A percentile compares a stretch with the other conserved stretches of the same genome.
phyloP scores from a whole-genome alignment of 257 asterid species.

The Forsythia suspensa region DNA sequence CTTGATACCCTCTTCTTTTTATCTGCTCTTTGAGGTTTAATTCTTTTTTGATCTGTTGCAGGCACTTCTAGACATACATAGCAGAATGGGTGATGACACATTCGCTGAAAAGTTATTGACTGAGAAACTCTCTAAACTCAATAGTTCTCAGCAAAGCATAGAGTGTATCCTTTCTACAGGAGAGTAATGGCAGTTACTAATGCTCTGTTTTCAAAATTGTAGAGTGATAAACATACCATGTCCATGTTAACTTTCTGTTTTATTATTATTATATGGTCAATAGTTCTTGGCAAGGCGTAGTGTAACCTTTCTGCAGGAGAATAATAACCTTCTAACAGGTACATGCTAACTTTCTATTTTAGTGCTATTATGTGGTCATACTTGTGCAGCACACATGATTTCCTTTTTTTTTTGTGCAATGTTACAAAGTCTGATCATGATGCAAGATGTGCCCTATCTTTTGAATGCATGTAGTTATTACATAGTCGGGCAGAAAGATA shows the following conservation, averaged over 20 bases:
- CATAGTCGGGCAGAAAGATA: not conserved
- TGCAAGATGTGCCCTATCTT: not conserved
- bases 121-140: slow-evolving; percentile 86
- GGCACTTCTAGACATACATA: slow-evolving; percentile 24
- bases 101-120: slow-evolving; percentile 62
- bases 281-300: not conserved
- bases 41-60: slow-evolving; percentile 26
- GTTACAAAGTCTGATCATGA: not conserved
- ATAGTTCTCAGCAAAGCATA: slow-evolving; percentile 89
- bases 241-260: slow-evolving; percentile 6
- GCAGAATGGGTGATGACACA: slow-evolving; percentile 67
- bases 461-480: not conserved
- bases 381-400: not conserved
- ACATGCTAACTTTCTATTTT: not conserved
- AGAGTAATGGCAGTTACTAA: slow-evolving; percentile 1
- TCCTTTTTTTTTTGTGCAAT: not conserved
- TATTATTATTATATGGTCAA: not conserved
- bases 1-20: not conserved
- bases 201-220: slow-evolving; percentile 12
- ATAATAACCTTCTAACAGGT: not conserved
- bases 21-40: not conserved
- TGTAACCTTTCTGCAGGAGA: not conserved
- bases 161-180: slow-evolving; percentile 81
- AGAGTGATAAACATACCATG: not conserved
- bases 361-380: not conserved